Base-by-base conservation (phyloP, 352 stramenopile species). In the Thalassiosira hispida region DNA sequence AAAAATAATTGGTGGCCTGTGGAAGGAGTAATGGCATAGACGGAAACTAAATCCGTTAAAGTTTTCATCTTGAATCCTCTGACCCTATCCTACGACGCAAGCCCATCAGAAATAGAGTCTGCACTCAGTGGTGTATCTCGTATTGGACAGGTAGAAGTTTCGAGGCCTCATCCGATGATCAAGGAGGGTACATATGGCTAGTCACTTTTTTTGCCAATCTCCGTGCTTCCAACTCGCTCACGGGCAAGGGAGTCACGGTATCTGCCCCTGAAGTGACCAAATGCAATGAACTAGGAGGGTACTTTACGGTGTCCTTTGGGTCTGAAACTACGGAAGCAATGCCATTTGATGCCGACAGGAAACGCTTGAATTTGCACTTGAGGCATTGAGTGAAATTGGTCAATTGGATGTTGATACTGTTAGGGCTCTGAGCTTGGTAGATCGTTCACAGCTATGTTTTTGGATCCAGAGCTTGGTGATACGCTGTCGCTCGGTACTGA, bases 301-400 rank as follows among this genome's bases (percentile, higher is more conserved):
- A 69, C 4, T 99, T 98, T 73, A 90, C 85, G 14, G 79, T 99
- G 1, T 90, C 87, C 33, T 97, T 97, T 73, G 89, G 94, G 64
- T 90, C 87, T 5, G 92, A 97, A 38, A 87, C 92, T 4, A 97
- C 96, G 6, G 46, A 62, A 14, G 38, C 77, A 1, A 90, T 99
- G n/a, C 82, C 89, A 0, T 96, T 94, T 40, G 82, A 94, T 71
- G 94, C 92, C 0, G 85, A 93, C 2, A 94, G 0, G 44, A 94
- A 0, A 90, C 96, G 46, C 85, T 99, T 68, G 90, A 96, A 2
- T 52, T 93, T 5, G 89, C 96, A 49, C 90, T 99, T 81, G 92
- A 98, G 73, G 56, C 44, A 31, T 74, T 95, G 33, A 44, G 69
- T 55, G 74, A 22, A 27, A 75, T 96, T 5, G 87, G 85, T 18